Conservation (phyloP, 768 basidiomycete genomes). For the Solioccasus polychromus region DNA sequence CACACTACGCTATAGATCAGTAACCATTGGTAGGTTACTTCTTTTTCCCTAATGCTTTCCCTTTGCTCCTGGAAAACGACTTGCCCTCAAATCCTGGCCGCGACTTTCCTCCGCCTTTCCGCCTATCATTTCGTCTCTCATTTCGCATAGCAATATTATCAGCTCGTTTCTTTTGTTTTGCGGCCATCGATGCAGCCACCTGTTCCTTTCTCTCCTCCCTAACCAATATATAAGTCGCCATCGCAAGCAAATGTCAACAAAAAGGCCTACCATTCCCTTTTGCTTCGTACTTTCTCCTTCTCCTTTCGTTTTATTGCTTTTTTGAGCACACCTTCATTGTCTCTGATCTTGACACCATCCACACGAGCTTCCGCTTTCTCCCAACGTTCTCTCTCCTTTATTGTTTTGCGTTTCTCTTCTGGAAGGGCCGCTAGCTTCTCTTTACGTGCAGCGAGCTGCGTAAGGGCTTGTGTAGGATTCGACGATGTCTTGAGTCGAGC, state of each 20-base stretch:
- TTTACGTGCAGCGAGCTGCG: conserved; percentile 73
- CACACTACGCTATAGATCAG: neutral
- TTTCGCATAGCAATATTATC: conserved; percentile 89
- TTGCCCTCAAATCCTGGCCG: conserved; percentile 90
- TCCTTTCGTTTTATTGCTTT: conserved; percentile 93
- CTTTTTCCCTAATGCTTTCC: conserved; percentile 25
- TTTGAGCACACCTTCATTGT: conserved; percentile 81
- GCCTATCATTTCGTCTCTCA: conserved; percentile 66
- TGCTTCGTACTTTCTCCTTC: conserved; percentile 82
- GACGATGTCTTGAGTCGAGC: conserved; percentile 65
- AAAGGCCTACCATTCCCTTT: conserved; percentile 80
- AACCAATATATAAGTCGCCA: conserved; percentile 3
- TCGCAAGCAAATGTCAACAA: neutral
- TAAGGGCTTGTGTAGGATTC: conserved; percentile 83
- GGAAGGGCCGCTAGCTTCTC: conserved; percentile 74
- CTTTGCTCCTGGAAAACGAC: conserved; percentile 58
- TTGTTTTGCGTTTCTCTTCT: conserved; percentile 77
- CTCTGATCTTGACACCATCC: conserved; percentile 88
- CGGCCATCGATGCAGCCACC: conserved; percentile 68
- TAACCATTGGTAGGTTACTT: no score
- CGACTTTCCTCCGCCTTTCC: conserved; percentile 55
- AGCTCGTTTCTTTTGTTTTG: conserved; percentile 83
- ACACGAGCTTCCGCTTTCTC: conserved; percentile 84
- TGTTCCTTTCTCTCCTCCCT: conserved; percentile 90
- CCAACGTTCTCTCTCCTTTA: conserved; percentile 86